A percentile compares a stretch with the other conserved stretches of the same genome.
These are phyloP conservation scores for Monilinia aucupariae DNA, from an alignment of 2,329 filamentous ascomycete species.

Conservation along the genomic window DNA sequence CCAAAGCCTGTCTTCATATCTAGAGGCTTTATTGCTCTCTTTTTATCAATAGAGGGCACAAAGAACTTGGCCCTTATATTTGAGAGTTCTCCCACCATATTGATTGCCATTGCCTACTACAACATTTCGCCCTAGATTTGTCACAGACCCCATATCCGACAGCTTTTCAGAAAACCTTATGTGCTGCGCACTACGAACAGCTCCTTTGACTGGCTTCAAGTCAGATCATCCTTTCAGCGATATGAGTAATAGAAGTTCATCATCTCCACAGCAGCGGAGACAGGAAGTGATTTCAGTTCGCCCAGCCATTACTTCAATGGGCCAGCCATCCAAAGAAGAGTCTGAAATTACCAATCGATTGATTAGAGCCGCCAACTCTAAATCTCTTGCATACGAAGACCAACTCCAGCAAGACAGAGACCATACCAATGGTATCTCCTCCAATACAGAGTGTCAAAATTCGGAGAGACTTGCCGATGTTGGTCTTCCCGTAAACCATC, in stretches of 20 bases:
- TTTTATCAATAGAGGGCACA: background rate
- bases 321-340: slow-evolving; percentile 27
- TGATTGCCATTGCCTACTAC: background rate
- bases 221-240: slow-evolving; percentile 28
- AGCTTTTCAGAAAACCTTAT: slow-evolving; percentile 20
- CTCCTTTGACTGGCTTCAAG: slow-evolving; percentile 29
- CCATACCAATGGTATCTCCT: slow-evolving; percentile 20
- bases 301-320: slow-evolving; percentile 22
- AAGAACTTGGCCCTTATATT: background rate
- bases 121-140: no score
- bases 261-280: slow-evolving; percentile 21
- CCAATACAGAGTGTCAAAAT: slow-evolving; percentile 20
- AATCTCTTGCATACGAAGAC: slow-evolving; percentile 18
- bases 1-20: background rate
- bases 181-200: slow-evolving; percentile 26
- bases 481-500: slow-evolving; percentile 17
- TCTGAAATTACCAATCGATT: slow-evolving; percentile 28
- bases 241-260: slow-evolving; percentile 26
- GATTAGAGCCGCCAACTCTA: slow-evolving; percentile 25
- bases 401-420: slow-evolving; percentile 17
- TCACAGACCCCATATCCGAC: background rate
- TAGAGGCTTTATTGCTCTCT: background rate
- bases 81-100: background rate
- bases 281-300: slow-evolving; percentile 27
- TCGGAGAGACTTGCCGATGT: slow-evolving; percentile 22